Evolutionary conservation across 2,329 filamentous ascomycete species (phyloP), one percentile per base, ranked within the genome.

Genomic region (Dactylellina cionopaga): DNA sequence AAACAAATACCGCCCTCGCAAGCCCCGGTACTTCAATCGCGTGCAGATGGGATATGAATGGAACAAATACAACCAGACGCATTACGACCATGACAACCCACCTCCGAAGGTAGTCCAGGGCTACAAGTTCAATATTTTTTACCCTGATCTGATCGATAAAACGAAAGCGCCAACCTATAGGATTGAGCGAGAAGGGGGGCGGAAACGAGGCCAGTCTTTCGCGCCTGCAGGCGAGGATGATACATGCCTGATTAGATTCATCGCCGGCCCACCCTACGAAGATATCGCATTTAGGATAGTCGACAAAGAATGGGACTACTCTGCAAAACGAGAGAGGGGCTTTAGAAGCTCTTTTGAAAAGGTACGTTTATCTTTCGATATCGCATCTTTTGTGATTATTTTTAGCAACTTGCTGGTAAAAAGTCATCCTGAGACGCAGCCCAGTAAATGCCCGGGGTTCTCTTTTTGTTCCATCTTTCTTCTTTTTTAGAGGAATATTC

Each of bases 31-130:
- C 82, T 99, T 99, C 85, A 98, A 98, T 79, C 90, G 95, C 39
- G 93, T 98, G 47, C 93, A 96, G 81, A 97, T 97, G 91, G 95
- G 95, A 58, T 99, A 98, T 80, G 95, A 99, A 81, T 99, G 95
- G 95, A 99, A 99, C 84, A 99, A 99, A 81, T 99, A 99, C 85
- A 99, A 99, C 79, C 95, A 99, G 82, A 99, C 95, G 10, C 95
- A 99, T 81, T 99, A 99, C 82, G 95, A 98, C 80, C 92, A 97
- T 80, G 94, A 98, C 79, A 97, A 98, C 78, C 95, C 95, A 1
- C 95, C 95, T 1, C 95, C 95, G 24, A 97, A 96, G 82, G 94
- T 99, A 5, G 95, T 99, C 9, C 95, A 99, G 80, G 95, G 95
- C 64, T 99, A 99, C 85, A 97, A 96, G 80, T 99, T 99, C 85